These are phyloP conservation scores for Sclerotinia nivalis DNA, from an alignment of 2,329 filamentous ascomycete genomes.

Conservation along the genomic window DNA sequence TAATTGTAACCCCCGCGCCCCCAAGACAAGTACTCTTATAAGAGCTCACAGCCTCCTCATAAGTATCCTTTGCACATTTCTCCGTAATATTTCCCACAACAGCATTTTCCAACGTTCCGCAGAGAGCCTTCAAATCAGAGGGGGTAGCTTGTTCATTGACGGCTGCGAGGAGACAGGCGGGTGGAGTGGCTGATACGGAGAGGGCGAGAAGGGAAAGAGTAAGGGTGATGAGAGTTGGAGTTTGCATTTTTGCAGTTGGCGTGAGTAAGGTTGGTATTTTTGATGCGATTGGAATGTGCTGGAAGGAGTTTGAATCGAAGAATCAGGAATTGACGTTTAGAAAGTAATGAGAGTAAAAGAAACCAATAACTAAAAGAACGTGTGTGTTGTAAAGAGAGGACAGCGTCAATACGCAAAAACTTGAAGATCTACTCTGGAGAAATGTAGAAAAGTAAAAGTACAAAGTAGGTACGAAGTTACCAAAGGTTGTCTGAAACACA, in stretches of 20 bases:
- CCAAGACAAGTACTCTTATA: conserved; percentile 25
- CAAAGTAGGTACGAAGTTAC: not conserved
- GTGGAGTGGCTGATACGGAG: conserved; percentile 31
- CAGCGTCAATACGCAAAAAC: conserved; percentile 16
- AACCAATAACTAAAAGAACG: not conserved
- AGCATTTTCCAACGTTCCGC: conserved; percentile 20
- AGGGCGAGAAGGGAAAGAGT: conserved; percentile 29
- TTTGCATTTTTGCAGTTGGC: conserved; percentile 30
- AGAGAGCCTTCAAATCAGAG: conserved; percentile 25
- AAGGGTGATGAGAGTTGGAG: conserved; percentile 32
- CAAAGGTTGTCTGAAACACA: not conserved
- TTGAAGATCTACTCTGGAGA: not conserved
- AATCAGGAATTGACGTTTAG: not conserved
- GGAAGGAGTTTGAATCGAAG: not conserved
- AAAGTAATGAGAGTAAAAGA: not conserved
- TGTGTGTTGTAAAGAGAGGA: conserved; percentile 16
- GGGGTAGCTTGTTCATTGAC: conserved; percentile 23
- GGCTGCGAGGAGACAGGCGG: conserved; percentile 37
- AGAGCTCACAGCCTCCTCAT: conserved; percentile 16
- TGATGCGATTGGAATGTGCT: not conserved
- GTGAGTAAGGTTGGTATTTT: not conserved
- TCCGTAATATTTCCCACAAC: conserved; percentile 27
- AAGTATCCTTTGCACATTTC: conserved; percentile 9
- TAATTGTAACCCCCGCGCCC: conserved; percentile 14
- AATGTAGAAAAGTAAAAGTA: not conserved